Evolutionary conservation across 176 grass and related monocot species (phyloP), one percentile per base, ranked within the genome.

Genomic region (Coix lacrymajobi): DNA sequence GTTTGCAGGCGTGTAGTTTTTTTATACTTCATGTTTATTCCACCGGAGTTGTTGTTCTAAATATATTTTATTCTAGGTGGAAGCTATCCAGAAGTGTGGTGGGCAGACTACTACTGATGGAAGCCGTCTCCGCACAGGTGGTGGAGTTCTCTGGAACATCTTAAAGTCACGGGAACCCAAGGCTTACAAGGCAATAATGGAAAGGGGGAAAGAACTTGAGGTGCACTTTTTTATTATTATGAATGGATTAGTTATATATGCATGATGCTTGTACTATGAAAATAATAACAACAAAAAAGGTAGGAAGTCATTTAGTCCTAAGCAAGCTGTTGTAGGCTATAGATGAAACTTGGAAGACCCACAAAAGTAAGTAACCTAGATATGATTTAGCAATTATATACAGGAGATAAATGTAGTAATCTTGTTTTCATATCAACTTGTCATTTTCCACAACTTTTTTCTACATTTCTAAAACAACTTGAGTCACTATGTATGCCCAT

Each of bases 61-160:
- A 31, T 56, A 44, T 43, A 54, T 79, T 79, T 2, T 1, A 44
- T 89, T 87, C 12, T 77, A 98, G 96, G 92, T 98, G 70, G 90
- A 93, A 79, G 90, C 90, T 71, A 98, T 98, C 71, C 87, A 93
- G 85, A 95, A 82, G 26, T 98, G 92, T 84, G 96, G 96, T 61
- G 92, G 91, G 48, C 96, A 95, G 71, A 91, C 73, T 17, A 80
- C 78, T 76, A 85, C 82, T 89, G 92, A 98, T 83, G 96, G 92
- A 79, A 94, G 77, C 75, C 88, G 90, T 44, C 82, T 90, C 64
- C 92, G 89, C 41, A 93, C 90, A 46, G 96, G 90, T 83, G 96
- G 92, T 45, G 96, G 96, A 56, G 89, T 98, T 86, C 89, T 98
- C 14, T 98, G 90, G 92, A 98, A 95, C 85, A 98, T 98, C 57